phyloP scores from a whole-genome alignment of 495 filamentous ascomycete species.

The Podospora fimiseda region DNA sequence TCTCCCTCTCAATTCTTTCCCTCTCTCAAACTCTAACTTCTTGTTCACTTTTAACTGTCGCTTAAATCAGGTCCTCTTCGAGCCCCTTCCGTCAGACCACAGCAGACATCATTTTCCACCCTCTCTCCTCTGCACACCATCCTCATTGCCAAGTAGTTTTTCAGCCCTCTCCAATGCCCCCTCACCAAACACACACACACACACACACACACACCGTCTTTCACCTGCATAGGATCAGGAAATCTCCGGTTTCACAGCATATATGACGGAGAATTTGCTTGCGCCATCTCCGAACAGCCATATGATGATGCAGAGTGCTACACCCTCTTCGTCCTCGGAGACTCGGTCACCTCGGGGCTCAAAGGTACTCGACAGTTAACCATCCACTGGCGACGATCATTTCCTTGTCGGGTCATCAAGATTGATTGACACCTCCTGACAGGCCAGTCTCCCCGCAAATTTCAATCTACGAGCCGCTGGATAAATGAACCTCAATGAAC shows the following conservation, averaged over 20 bases:
- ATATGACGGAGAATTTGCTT: not conserved
- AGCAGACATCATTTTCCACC: no score
- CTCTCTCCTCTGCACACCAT: no score
- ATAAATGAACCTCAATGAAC: not conserved
- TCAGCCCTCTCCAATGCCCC: not conserved
- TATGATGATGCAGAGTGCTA: no score
- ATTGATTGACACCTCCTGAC: not conserved
- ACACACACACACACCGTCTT: no score
- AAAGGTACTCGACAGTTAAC: no score
- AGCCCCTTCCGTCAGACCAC: no score
- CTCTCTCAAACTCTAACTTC: no score
- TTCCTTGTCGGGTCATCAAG: not conserved
- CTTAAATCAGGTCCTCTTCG: no score
- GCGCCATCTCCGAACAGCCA: not conserved
- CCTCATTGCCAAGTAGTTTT: not conserved
- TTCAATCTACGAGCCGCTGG: conserved; percentile 4
- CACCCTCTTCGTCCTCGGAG: no score
- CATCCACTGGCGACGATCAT: not conserved
- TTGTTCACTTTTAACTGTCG: no score
- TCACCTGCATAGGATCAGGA: conserved; percentile 1
- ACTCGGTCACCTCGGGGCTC: not conserved
- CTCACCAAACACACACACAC: no score
- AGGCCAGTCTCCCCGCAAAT: conserved; percentile 1
- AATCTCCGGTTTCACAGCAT: conserved; percentile 4
- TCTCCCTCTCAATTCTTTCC: no score